Base-by-base conservation (phyloP, 139 green algal species). In the Tetraselmis striata region DNA sequence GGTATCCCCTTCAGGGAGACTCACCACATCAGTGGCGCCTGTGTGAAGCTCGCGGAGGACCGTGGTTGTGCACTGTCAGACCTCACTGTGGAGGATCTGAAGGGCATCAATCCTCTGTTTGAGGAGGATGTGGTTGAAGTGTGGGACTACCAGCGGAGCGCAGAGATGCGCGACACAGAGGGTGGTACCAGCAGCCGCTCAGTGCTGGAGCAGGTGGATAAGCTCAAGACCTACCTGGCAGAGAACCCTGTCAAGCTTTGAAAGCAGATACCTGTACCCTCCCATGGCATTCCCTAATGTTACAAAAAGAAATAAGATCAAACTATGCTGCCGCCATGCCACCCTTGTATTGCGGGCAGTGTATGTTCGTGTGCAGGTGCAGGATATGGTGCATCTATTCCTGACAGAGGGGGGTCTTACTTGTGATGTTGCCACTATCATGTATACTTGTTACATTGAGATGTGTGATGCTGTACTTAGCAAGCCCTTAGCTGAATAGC, bases 1-100 rank as follows among this genome's bases (percentile, higher is more conserved):
- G 94, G 92, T 75, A 84, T 97, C 77, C 94, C 94, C 2, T 98
- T 97, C 86, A 86, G 96, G 25, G 96, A 99, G 84, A 99, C 96
- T 23, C 96, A 99, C 83, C 95, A 99, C 91, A 94, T 98, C 84
- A 91, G 87, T 76, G 96, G 95, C 2, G 93, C 94, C 0, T 95
- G 94, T 5, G 96, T 99, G 28, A 96, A 96, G 87, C 88, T 99
- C 88, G 93, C 95, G 0, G 96, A 98, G 88, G 92, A 97, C 84
- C 85, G 87, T 1, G 87, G 88, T 24, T 93, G 88, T 83, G 32
- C 86, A 31, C 88, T 99, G 79, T 93, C 59, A 29, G 87, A 95
- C 77, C 90, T 99, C 23, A 94, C 85, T 0, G 84, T 93, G 11
- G 83, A 83, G 0, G 94, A 99, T 83, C 90, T 98, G 31, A 88